Base-by-base conservation (phyloP, 345 rosid genomes). In the Luvunga scandens region DNA sequence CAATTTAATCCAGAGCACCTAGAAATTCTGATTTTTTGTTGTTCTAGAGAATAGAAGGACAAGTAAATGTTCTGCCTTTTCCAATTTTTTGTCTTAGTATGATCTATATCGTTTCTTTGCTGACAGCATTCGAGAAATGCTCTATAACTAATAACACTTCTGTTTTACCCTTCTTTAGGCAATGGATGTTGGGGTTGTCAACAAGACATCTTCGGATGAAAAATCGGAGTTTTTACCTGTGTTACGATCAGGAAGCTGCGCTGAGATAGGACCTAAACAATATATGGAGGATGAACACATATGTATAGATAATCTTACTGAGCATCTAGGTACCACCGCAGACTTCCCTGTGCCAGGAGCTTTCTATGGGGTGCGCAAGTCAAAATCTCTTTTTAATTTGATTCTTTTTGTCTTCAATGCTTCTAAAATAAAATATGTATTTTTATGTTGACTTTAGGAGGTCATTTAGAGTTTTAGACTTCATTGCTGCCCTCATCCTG, bases 241-340 rank as follows among this genome's bases (percentile, higher is more conserved):
- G 5, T 84, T 92, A 77, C 89, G 94, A 50, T 94, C 98, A 70
- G 98, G 98, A 80, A 94, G 98, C 79, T 94, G 95, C 76, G 97
- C 98, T 74, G 98, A 94, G 82, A 89, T 77, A 82, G 99, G 99
- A 33, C 91, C 97, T 53, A 96, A 96, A 82, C 89, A 89, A 75
- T 88, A 75, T 70, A 96, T 96, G 99, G 98, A 96, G 86, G 99
- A 96, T 86, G 98, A 94, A 60, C 97, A 94, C 82, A 60, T 92
- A 34, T 94, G 99, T 75, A 90, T 94, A 31, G 97, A 96, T 85
- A 84, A 94, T 85, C 98, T 96, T 77, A 76, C 80, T 78, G 87
- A 86, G 24, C 92, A 94, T 84, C 81, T 91, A 30, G 89, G 87
- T 75, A 42, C 80, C 67, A 45, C 84, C 60, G 66, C 83, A 7